Evolutionary conservation across 2,329 filamentous ascomycete species (phyloP), one percentile per base, ranked within the genome.

Genomic region (Diplodia sapinea): DNA sequence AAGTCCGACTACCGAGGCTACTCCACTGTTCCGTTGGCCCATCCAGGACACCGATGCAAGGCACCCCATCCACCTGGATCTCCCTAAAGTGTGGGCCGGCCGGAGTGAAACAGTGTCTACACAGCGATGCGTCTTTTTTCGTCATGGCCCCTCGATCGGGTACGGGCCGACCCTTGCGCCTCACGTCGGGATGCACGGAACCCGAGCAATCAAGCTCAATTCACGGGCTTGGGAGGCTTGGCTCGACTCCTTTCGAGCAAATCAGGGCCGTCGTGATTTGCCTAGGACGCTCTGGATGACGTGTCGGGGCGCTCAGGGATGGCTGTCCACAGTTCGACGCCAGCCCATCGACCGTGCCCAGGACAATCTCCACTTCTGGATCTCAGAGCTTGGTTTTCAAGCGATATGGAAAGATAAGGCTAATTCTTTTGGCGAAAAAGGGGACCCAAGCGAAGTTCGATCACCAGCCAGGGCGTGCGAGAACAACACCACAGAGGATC

Each of bases 161-260:
- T 51, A 20, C 59, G 59, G 59, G 59, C 59, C 59, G 64, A 43
- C 43, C 64, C 59, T 63, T 51, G 59, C 59, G 59, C 59, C 59
- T 36, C 59, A 23, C 59, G n/a, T n/a, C 59, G 43, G 47, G 59
- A 51, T 49, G 59, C 59, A 17, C 59, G 31, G 40, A 33, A 33
- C 15, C 43, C 23, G 6, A 33, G 17, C 57, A 62, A 26, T 12
- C 43, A 63, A 51, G 59, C 43, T 63, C 59, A 40, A 38, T 7
- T 38, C n/a, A 20, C 29, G 49, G 57, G 57, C 57, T 62, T 36
- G 57, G 11, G 11, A 50, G 12, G 40, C 57, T 62, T 62, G 57
- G 26, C 40, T 31, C 17, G 31, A 8, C 52, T 17, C 12, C 38
- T 26, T 31, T 26, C 36, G 15, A 43, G 20, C 38, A 17, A 23